Conservation (phyloP, 2,329 filamentous ascomycete species). For the Aotearoamyces nothofagi region DNA sequence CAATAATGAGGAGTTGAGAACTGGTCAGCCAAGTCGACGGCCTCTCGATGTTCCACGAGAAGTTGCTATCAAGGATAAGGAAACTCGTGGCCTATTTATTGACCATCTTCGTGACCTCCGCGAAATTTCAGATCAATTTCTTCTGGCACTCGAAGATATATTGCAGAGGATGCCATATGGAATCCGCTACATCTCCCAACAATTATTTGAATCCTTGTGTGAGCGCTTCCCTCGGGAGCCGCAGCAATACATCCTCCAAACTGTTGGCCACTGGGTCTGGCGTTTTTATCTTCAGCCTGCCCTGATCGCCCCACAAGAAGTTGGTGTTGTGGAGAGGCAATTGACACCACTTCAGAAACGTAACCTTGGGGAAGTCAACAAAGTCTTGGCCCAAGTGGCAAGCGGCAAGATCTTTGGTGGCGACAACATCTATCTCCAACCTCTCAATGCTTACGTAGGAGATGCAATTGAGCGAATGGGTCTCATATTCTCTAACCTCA, state of each 20-base stretch:
- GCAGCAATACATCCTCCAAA: constrained; percentile 61
- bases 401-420: constrained; percentile 82
- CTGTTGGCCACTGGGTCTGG: constrained; percentile 87
- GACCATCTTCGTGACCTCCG: constrained; percentile 86
- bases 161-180: constrained; percentile 86
- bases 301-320: constrained; percentile 76
- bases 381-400: constrained; percentile 79
- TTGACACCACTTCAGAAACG: constrained; percentile 85
- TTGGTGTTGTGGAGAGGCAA: constrained; percentile 80
- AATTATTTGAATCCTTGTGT: constrained; percentile 68
- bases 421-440: constrained; percentile 91
- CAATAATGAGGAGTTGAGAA: constrained; percentile 93
- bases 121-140: constrained; percentile 87
- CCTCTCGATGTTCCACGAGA: constrained; percentile 79
- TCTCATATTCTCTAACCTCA: constrained; percentile 60
- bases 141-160: constrained; percentile 66
- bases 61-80: constrained; percentile 86
- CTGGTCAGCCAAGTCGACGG: constrained; percentile 67
- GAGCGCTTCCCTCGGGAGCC: constrained; percentile 69
- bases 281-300: constrained; percentile 86
- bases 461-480: constrained; percentile 71
- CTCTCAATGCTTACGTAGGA: constrained; percentile 78
- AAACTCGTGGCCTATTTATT: constrained; percentile 86
- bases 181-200: constrained; percentile 71
- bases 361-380: constrained; percentile 79